Percentiles rank a stretch among this genome's conserved stretches.
phyloP scores from a whole-genome alignment of 805 yeast genomes.

The Kodamaea kakaduensis region DNA sequence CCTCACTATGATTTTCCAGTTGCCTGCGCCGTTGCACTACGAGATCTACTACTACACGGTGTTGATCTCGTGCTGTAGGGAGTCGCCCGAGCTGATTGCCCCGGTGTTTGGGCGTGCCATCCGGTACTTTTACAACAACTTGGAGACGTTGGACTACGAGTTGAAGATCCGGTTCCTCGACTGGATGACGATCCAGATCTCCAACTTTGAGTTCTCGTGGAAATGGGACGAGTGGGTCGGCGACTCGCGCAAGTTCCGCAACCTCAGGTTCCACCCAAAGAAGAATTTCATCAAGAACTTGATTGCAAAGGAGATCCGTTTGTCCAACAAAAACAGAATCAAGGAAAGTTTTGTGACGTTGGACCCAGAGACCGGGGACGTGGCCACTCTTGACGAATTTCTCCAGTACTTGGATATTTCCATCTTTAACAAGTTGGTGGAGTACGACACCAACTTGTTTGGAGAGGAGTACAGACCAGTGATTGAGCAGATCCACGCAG shows the following conservation, averaged over 20 bases:
- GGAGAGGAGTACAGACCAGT: conserved; percentile 29
- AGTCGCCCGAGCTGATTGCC: conserved; percentile 70
- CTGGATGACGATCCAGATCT: conserved; percentile 91
- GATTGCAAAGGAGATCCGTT: conserved; percentile 76
- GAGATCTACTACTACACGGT: conserved; percentile 79
- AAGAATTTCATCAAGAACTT: conserved; percentile 70
- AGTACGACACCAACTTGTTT: conserved; percentile 34
- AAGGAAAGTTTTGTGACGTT: conserved; percentile 55
- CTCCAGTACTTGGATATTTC: conserved; percentile 37
- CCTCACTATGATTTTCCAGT: conserved; percentile 67
- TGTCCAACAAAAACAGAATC: conserved; percentile 72
- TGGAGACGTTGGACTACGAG: conserved; percentile 71
- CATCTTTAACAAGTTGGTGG: conserved; percentile 25
- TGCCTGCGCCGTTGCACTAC: conserved; percentile 65
- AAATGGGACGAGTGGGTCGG: conserved; percentile 93
- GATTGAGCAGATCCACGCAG: conserved; percentile 22
- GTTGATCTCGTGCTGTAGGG: conserved; percentile 81
- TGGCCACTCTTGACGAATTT: conserved; percentile 34
- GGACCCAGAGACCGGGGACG: conserved; percentile 24
- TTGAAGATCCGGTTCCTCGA: conserved; percentile 67
- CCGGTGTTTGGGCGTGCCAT: conserved; percentile 93
- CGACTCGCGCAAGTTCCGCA: conserved; percentile 46
- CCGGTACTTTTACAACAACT: conserved; percentile 69
- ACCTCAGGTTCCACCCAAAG: conserved; percentile 63
- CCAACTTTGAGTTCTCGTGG: conserved; percentile 95